These are phyloP conservation scores for Aspergillus sclerotioniger DNA, from an alignment of 495 filamentous ascomycete genomes.

Conservation along the genomic window DNA sequence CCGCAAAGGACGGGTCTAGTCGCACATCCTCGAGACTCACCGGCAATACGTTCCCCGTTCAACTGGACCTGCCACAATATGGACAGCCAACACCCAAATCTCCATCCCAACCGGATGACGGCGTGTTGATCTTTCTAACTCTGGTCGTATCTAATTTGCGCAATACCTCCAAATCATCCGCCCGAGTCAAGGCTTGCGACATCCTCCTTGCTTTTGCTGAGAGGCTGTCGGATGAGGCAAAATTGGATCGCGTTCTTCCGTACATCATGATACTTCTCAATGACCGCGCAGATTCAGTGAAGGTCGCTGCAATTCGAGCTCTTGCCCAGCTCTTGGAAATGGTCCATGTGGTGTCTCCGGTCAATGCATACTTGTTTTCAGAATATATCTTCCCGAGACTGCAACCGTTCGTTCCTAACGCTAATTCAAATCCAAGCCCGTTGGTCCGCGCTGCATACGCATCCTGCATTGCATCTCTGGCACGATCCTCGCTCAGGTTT, in stretches of 20 bases:
- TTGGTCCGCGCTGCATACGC: conserved; percentile 88
- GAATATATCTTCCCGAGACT: conserved; percentile 91
- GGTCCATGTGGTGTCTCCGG: conserved; percentile 82
- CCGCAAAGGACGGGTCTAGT: conserved; percentile 23
- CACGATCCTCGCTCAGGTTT: conserved; percentile 82
- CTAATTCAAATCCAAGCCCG: conserved; percentile 57
- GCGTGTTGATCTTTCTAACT: conserved; percentile 87
- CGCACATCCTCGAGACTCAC: conserved; percentile 28
- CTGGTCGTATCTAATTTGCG: conserved; percentile 84
- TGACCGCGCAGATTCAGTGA: conserved; percentile 79
- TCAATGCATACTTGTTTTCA: conserved; percentile 93
- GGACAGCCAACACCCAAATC: conserved; percentile 54
- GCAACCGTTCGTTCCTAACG: conserved; percentile 61
- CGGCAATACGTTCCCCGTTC: conserved; percentile 63
- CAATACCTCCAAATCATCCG: conserved; percentile 82
- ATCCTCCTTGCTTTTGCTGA: conserved; percentile 91
- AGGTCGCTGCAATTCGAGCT: conserved; percentile 77
- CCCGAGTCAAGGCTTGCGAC: conserved; percentile 87
- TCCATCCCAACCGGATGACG: conserved; percentile 62
- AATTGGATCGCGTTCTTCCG: conserved; percentile 89
- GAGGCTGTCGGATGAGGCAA: conserved; percentile 90
- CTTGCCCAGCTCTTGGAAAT: conserved; percentile 86
- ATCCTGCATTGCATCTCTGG: conserved; percentile 84
- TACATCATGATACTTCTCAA: conserved; percentile 79
- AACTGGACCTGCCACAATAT: conserved; percentile 84